A percentile compares a stretch with the other conserved stretches of the same genome.
These are phyloP conservation scores for Cutaneotrichosporon cavernicola DNA, from an alignment of 1,284 basidiomycete genomes.

Conservation along the genomic window DNA sequence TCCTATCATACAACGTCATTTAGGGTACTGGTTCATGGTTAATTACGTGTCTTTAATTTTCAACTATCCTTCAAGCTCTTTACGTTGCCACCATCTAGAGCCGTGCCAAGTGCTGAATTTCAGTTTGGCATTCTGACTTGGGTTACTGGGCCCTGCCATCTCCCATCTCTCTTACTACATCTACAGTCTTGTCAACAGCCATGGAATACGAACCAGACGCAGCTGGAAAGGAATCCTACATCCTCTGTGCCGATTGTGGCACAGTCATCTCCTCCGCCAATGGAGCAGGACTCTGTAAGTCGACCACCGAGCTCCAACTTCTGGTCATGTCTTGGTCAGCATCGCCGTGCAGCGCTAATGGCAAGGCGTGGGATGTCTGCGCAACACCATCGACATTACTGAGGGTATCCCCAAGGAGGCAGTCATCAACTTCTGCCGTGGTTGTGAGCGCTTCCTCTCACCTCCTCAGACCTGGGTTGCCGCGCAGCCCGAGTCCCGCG, in stretches of 20 bases:
- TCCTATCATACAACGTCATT: too few species aligned
- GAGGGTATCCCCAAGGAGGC: slow-evolving; percentile 98
- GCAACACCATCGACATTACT: slow-evolving; percentile 83
- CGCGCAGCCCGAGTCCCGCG: slow-evolving; percentile 85
- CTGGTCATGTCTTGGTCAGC: slow-evolving; percentile 56
- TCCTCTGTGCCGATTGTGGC: slow-evolving; percentile 59
- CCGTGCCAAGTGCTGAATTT: background rate
- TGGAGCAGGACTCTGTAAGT: slow-evolving; percentile 83
- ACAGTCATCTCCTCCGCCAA: slow-evolving; percentile 83
- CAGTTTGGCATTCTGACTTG: too few species aligned
- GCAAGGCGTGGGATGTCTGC: slow-evolving; percentile 43
- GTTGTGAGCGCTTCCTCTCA: slow-evolving; percentile 92
- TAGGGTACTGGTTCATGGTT: background rate
- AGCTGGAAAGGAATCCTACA: slow-evolving; percentile 48
- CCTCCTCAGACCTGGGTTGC: slow-evolving; percentile 86
- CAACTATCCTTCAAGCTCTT: background rate
- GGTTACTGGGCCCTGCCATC: background rate
- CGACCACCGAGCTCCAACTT: background rate
- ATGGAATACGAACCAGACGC: slow-evolving; percentile 52
- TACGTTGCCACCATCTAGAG: background rate
- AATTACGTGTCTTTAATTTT: background rate
- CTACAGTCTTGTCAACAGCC: slow-evolving; percentile 10
- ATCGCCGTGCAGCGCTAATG: background rate
- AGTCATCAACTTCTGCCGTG: slow-evolving; percentile 88
- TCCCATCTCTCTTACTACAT: background rate